These are phyloP conservation scores for Hexamita inflata DNA, from an alignment of 208 protist genomes.

Conservation along the genomic window DNA sequence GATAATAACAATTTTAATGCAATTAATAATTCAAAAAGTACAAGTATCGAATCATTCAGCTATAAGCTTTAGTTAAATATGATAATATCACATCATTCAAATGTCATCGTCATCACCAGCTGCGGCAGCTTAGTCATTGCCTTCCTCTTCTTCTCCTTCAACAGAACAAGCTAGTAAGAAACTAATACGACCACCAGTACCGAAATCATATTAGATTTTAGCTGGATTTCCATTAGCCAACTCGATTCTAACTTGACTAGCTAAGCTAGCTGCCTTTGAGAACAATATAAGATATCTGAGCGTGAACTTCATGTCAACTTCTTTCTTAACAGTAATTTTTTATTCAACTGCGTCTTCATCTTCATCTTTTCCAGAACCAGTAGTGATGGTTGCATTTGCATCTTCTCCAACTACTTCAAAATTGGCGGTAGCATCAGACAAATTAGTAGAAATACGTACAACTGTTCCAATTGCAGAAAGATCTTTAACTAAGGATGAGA, in stretches of 20 bases:
- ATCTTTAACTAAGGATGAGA: background rate
- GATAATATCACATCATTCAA: background rate
- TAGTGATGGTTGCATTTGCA: background rate
- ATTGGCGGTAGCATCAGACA: background rate
- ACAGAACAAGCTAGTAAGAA: background rate
- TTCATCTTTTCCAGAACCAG: background rate
- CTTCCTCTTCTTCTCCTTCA: conserved; percentile 6
- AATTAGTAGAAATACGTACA: background rate
- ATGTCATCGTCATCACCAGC: conserved; percentile 14
- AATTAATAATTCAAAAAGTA: no score
- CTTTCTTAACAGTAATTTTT: conserved; percentile 3
- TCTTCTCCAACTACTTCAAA: conserved; percentile 23
- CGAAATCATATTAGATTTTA: background rate
- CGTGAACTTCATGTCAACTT: conserved; percentile 9
- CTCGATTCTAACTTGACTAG: background rate
- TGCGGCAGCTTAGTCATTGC: background rate
- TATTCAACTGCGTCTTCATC: background rate
- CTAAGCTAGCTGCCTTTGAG: conserved; percentile 1
- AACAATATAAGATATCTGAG: conserved; percentile 7
- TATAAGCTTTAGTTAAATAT: no score
- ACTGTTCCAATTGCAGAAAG: background rate
- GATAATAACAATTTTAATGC: no score
- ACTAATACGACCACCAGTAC: background rate
- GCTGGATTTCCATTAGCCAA: background rate
- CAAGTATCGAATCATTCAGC: no score